Evolutionary conservation across 75 land plant species (phyloP).

Genomic region (Isoetes taiwanensis): DNA sequence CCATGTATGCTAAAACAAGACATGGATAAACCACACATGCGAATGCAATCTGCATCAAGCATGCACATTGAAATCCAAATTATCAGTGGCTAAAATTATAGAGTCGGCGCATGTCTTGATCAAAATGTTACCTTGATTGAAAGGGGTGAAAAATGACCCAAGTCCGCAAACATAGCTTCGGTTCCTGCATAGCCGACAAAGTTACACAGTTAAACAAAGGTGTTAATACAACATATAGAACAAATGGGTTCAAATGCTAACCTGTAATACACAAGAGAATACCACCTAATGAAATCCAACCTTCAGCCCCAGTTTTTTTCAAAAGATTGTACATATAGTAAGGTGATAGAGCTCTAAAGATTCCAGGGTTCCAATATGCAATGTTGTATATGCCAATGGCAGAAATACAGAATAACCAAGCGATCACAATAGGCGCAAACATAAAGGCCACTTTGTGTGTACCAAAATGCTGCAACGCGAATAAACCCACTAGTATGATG

Average conservation of each 20-base stretch:
- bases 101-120: too few relatives aligned
- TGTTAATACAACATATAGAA: neutral
- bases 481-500: slow-evolving; percentile 44
- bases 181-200: slow-evolving; percentile 35
- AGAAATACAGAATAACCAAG: slow-evolving; percentile 57
- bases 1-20: slow-evolving; percentile 75
- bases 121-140: slow-evolving; percentile 63
- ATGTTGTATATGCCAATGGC: slow-evolving; percentile 58
- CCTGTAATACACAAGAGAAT: slow-evolving; percentile 62
- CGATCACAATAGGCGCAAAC: slow-evolving; percentile 55
- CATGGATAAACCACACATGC: slow-evolving; percentile 62
- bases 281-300: slow-evolving; percentile 72
- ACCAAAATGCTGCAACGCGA: slow-evolving; percentile 65
- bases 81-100: too few relatives aligned
- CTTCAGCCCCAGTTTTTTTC: slow-evolving; percentile 35
- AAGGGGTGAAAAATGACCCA: slow-evolving; percentile 57
- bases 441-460: slow-evolving; percentile 58
- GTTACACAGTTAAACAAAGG: neutral
- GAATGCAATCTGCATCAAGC: slow-evolving; percentile 53
- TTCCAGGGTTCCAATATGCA: slow-evolving; percentile 43
- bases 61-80: too few relatives aligned
- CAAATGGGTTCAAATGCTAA: neutral
- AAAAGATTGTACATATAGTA: slow-evolving; percentile 50
- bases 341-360: slow-evolving; percentile 52
- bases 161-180: slow-evolving; percentile 80